Conservation (phyloP, 1,284 basidiomycete genomes). For the Ustilago hordei region DNA sequence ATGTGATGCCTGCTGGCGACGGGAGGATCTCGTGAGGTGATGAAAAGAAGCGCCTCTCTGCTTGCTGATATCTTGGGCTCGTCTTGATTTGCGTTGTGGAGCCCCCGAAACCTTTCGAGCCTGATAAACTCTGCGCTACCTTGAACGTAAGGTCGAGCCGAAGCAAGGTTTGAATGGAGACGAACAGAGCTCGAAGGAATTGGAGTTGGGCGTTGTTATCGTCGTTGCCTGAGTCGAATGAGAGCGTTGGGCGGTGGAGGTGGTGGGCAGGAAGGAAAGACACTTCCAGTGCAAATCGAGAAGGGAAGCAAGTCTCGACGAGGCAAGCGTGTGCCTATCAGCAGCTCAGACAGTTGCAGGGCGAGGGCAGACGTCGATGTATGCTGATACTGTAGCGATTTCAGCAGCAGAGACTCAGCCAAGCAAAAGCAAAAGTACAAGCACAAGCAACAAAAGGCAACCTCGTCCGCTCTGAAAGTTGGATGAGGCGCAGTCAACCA, state of each 20-base stretch:
- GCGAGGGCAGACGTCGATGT: neutral
- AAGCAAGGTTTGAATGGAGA: no score
- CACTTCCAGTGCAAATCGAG: neutral
- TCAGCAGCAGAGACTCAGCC: conserved; percentile 1
- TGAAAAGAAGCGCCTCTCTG: neutral
- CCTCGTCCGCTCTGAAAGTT: neutral
- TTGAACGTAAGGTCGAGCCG: no score
- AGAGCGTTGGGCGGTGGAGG: neutral
- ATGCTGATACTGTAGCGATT: neutral
- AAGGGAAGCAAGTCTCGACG: neutral
- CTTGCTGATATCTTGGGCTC: neutral
- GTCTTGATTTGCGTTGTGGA: neutral
- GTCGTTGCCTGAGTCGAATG: neutral
- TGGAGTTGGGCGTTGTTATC: neutral
- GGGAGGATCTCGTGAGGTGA: neutral
- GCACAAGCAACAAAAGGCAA: conserved; percentile 4
- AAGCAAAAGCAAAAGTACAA: conserved; percentile 9
- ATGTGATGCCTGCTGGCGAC: neutral
- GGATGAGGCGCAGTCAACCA: neutral
- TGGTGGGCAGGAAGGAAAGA: neutral
- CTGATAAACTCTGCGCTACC: no score
- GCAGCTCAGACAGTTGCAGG: neutral
- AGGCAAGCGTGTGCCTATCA: neutral
- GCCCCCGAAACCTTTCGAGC: neutral
- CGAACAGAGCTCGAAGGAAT: no score